Evolutionary conservation across 441 rosid species (phyloP).

Genomic region (Bruguiera hainesii): DNA sequence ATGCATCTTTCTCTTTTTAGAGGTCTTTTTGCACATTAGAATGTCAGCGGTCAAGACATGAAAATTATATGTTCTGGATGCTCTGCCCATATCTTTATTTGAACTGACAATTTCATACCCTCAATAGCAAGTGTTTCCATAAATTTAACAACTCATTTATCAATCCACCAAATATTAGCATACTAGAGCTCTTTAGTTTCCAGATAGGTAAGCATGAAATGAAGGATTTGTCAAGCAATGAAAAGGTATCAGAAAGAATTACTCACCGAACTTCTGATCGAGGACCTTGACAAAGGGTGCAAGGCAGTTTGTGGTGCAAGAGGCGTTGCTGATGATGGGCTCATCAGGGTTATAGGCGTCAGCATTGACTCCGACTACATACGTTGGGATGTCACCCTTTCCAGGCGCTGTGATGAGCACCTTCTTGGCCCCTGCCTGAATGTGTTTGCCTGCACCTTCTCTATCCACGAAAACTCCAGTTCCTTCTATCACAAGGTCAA

Average conservation of each 20-base stretch:
- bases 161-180: no score
- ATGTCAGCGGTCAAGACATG: no score
- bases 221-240: not conserved
- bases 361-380: slow-evolving; percentile 91
- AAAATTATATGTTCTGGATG: no score
- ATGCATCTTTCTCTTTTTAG: no score
- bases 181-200: no score
- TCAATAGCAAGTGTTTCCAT: no score
- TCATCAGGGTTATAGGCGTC: slow-evolving; percentile 66
- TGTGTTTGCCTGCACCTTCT: slow-evolving; percentile 96
- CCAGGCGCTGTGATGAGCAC: slow-evolving; percentile 97
- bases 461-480: slow-evolving; percentile 95
- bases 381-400: slow-evolving; percentile 95
- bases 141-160: no score
- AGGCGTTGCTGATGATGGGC: slow-evolving; percentile 92
- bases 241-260: not conserved
- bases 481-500: slow-evolving; percentile 94
- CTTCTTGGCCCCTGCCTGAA: slow-evolving; percentile 93
- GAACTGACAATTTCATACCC: no score
- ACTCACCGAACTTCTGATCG: slow-evolving; percentile 87
- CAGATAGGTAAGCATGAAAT: not conserved
- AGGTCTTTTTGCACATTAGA: no score
- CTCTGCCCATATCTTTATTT: no score
- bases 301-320: slow-evolving; percentile 97
- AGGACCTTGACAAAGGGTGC: slow-evolving; percentile 99